phyloP scores from a whole-genome alignment of 2,329 filamentous ascomycete species.

The Diplodia mutila region DNA sequence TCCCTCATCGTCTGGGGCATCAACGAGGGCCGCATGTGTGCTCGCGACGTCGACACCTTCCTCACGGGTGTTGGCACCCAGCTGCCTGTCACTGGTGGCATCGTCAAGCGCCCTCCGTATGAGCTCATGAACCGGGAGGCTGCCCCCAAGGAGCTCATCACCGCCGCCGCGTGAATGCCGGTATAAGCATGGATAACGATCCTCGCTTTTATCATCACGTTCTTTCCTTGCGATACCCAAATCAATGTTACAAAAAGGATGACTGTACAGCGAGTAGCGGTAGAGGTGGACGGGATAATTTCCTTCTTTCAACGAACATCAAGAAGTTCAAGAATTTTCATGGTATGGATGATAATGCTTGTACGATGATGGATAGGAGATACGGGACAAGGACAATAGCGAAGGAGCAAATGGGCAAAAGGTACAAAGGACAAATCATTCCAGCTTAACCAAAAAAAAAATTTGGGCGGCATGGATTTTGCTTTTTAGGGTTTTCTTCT shows the following conservation, averaged over 20 bases:
- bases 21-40: slow-evolving; percentile 92
- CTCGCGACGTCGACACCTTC: slow-evolving; percentile 88
- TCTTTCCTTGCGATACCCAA: slow-evolving; percentile 23
- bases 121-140: slow-evolving; percentile 62
- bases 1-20: slow-evolving; percentile 98
- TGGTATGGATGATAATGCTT: not conserved
- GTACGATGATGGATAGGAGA: not conserved
- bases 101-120: slow-evolving; percentile 80
- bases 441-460: not conserved
- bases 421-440: not conserved
- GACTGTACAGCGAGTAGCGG: slow-evolving; percentile 17
- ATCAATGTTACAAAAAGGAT: not conserved
- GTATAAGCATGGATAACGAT: not conserved
- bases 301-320: not conserved
- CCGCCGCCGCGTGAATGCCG: slow-evolving; percentile 36
- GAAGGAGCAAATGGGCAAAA: not conserved
- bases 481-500: not conserved
- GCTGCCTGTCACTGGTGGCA: slow-evolving; percentile 89
- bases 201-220: not conserved
- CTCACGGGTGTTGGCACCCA: slow-evolving; percentile 75
- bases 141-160: slow-evolving; percentile 44
- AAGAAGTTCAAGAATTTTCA: not conserved
- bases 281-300: slow-evolving; percentile 5
- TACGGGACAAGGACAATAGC: not conserved
- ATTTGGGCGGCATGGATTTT: slow-evolving; percentile 1